Evolutionary conservation across 2,329 filamentous ascomycete species (phyloP), one percentile per base, ranked within the genome.

Genomic region (Aureobasidium sp.): DNA sequence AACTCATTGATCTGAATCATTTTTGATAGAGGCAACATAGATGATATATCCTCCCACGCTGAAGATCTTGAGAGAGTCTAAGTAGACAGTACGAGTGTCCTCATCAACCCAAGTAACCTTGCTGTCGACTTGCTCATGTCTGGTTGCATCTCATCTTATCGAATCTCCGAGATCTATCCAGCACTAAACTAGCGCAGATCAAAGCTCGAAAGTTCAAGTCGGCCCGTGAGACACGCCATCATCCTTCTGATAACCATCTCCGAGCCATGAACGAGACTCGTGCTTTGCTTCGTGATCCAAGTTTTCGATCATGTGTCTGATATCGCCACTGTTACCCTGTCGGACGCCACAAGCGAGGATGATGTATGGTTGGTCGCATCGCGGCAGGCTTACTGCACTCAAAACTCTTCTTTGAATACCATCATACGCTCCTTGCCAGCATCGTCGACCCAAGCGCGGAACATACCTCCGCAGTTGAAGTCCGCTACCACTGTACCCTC

Each of bases 381-480:
- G n/a, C n/a, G n/a, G n/a, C n/a, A n/a, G n/a, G n/a, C n/a, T n/a
- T n/a, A n/a, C n/a, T n/a, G n/a, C 42, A 45, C 1, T 33, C 14
- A 52, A 31, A 66, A 66, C 37, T 67, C 66, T 61, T 82, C 79
- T 56, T 80, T 76, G 76, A 85, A 88, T 1, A 87, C 80, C 60
- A 82, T 81, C 70, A 85, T 83, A 27, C 79, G 76, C 19, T 80
- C 77, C 62, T 76, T 76, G 0, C 85, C 87, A 1, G 82, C 70
- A 4, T 85, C 81, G 65, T 89, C 82, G 22, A 89, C 76, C 82
- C 88, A 93, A 0, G 90, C 90, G 22, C 91, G 81, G 70, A 91
- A 94, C 89, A 96, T 92, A 0, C 91, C 91, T 5, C 86, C 88
- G 67, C 89, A 94, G 71, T 96, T 96, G 71, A 87, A 91, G 68